A percentile compares a stretch with the other conserved stretches of the same genome.
Conservation (phyloP, 129 eudicot genomes). For the Apium graveolens region DNA sequence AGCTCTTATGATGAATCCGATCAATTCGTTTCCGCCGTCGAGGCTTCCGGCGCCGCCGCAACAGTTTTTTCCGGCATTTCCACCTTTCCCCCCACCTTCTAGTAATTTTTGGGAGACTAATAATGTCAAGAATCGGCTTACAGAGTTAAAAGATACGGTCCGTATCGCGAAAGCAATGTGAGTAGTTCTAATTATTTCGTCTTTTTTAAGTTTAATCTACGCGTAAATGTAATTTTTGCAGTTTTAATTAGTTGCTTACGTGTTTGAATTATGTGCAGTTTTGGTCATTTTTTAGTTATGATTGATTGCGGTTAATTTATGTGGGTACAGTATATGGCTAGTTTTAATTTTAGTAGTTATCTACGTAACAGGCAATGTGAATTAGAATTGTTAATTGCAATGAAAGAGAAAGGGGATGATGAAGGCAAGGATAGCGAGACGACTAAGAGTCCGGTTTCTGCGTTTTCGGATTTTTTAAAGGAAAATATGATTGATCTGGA, state of each 20-base stretch:
- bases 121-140: slow-evolving; percentile 42
- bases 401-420: slow-evolving; percentile 30
- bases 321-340: neutral
- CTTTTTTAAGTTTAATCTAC: neutral
- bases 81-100: slow-evolving; percentile 47
- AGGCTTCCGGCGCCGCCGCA: slow-evolving; percentile 28
- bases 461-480: slow-evolving; percentile 35
- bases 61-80: slow-evolving; percentile 42
- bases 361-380: slow-evolving; percentile 60
- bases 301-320: too few relatives aligned
- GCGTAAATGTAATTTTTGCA: neutral
- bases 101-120: slow-evolving; percentile 46
- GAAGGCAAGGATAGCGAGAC: slow-evolving; percentile 20
- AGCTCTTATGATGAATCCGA: slow-evolving; percentile 18
- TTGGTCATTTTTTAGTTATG: neutral
- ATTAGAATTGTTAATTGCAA: slow-evolving; percentile 52
- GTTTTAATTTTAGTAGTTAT: neutral
- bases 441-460: slow-evolving; percentile 15
- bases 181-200: slow-evolving; percentile 3
- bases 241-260: neutral
- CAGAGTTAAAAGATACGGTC: slow-evolving; percentile 40
- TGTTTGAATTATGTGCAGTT: neutral
- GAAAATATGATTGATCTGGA: slow-evolving; percentile 32
- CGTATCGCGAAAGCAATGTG: slow-evolving; percentile 67
- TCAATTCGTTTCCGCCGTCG: slow-evolving; percentile 19